These are phyloP conservation scores for Pyrenophora tritici-repentis DNA, from an alignment of 2,329 filamentous ascomycete species.

Conservation along the genomic window DNA sequence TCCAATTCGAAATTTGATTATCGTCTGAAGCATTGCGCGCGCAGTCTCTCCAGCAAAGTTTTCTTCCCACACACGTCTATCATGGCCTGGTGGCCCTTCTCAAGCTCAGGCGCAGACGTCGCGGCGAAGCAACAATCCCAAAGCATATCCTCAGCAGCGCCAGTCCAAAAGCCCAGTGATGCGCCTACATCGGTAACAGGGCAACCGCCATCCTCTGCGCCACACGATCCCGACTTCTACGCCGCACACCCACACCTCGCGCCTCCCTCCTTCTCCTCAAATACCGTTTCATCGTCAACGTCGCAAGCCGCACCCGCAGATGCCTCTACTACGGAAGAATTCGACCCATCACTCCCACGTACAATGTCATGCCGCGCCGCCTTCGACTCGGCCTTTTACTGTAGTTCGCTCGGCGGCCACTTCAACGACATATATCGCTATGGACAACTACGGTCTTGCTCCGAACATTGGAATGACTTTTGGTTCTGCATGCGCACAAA, in stretches of 20 bases:
- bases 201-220: conserved; percentile 45
- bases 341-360: conserved; percentile 63
- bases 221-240: conserved; percentile 58
- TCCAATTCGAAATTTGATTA: too few species aligned
- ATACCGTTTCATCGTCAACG: conserved; percentile 14
- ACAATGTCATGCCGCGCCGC: conserved; percentile 86
- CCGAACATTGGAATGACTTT: conserved; percentile 88
- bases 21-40: too few species aligned
- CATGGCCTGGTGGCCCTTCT: conserved; percentile 35
- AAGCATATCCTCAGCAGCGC: conserved; percentile 3
- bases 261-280: conserved; percentile 26
- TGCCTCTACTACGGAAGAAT: conserved; percentile 18
- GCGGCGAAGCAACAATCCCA: conserved; percentile 24
- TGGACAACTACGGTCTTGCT: conserved; percentile 76
- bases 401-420: conserved; percentile 87
- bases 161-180: conserved; percentile 10
- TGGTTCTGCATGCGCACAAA: conserved; percentile 96
- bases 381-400: conserved; percentile 94
- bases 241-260: conserved; percentile 58
- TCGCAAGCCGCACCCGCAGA: background rate
- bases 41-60: background rate
- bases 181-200: conserved; percentile 18
- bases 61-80: conserved; percentile 2
- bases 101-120: conserved; percentile 19
- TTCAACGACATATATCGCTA: conserved; percentile 91